These are phyloP conservation scores for Lactarius evosmus DNA, from an alignment of 768 basidiomycete genomes.

Conservation along the genomic window DNA sequence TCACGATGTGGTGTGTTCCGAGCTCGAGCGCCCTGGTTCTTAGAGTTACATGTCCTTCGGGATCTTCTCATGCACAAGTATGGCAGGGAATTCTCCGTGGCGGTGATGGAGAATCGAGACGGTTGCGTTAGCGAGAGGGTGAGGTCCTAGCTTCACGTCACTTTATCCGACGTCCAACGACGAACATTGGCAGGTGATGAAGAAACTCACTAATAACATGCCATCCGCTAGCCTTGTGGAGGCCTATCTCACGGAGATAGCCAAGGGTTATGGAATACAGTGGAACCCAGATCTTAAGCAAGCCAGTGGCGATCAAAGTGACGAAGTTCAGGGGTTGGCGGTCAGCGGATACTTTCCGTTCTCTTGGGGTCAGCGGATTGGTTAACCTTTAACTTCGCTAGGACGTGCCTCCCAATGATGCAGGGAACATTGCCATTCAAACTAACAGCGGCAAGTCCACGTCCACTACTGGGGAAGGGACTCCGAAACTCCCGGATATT, in stretches of 20 bases:
- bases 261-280: conserved; percentile 75
- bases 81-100: conserved; percentile 82
- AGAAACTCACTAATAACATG: conserved; percentile 66
- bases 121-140: conserved; percentile 82
- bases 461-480: conserved; percentile 32
- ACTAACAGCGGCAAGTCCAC: background rate
- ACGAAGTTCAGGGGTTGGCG: conserved; percentile 35
- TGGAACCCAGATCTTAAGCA: conserved; percentile 49
- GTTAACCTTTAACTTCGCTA: background rate
- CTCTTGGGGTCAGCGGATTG: background rate
- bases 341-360: conserved; percentile 34
- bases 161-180: background rate
- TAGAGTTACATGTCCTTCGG: conserved; percentile 86
- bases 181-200: conserved; percentile 52
- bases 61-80: conserved; percentile 97
- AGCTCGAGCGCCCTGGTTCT: conserved; percentile 3
- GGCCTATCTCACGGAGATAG: conserved; percentile 85
- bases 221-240: conserved; percentile 78
- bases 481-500: conserved; percentile 48
- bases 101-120: conserved; percentile 84
- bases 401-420: conserved; percentile 3
- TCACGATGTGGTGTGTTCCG: background rate
- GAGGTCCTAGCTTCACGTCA: conserved; percentile 32
- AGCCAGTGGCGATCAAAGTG: conserved; percentile 31
- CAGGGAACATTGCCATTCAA: background rate